Conservation (phyloP, 1,139 yeast genomes). For the Saccharomycopsis hybrid region DNA sequence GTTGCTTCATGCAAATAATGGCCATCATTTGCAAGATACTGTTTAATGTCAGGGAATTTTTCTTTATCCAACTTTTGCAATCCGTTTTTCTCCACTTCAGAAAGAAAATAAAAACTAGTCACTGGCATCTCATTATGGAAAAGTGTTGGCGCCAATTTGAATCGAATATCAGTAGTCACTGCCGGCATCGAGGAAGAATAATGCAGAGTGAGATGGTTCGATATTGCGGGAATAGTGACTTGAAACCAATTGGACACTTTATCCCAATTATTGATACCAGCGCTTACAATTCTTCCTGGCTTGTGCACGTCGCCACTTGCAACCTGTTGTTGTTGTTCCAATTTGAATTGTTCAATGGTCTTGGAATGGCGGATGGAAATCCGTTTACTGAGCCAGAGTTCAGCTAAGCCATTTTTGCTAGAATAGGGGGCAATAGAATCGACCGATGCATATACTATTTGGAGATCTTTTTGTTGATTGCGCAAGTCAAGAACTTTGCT, state of each 20-base stretch:
- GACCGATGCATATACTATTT: conserved; percentile 15
- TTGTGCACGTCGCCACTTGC: conserved; percentile 3
- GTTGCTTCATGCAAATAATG: conserved; percentile 7
- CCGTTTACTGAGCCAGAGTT: conserved; percentile 16
- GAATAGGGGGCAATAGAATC: conserved; percentile 18
- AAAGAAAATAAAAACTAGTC: conserved; percentile 15
- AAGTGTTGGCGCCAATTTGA: conserved; percentile 8
- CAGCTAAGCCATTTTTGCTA: conserved; percentile 12
- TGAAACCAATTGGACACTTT: neutral
- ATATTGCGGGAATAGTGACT: conserved; percentile 9
- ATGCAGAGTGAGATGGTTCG: conserved; percentile 1
- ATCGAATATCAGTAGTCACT: neutral
- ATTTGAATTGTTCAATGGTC: conserved; percentile 4
- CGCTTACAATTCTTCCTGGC: conserved; percentile 11
- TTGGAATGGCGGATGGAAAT: neutral
- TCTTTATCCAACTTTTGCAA: conserved; percentile 7
- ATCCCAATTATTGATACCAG: conserved; percentile 5
- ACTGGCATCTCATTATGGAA: conserved; percentile 7
- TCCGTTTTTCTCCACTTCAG: conserved; percentile 8
- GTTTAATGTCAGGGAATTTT: conserved; percentile 3
- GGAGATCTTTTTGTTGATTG: conserved; percentile 7
- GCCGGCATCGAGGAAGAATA: neutral
- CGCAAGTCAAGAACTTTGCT: neutral
- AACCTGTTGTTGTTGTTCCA: neutral
- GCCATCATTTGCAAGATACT: conserved; percentile 10